phyloP scores from a whole-genome alignment of 169 alveolate genomes.

The Cryptosporidium canis region DNA sequence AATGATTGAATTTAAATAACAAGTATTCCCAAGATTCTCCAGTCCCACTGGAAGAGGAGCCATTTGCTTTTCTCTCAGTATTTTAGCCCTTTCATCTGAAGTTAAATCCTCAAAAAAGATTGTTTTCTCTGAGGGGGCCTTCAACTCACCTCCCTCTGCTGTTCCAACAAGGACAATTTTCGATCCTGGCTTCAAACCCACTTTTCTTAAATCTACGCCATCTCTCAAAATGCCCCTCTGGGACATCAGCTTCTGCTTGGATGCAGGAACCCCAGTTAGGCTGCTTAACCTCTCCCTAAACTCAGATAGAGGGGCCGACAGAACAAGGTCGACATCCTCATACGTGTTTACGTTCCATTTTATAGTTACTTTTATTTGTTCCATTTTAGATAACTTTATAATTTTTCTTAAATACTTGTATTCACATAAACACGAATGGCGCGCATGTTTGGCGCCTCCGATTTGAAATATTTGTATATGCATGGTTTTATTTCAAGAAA shows the following conservation, averaged over 20 bases:
- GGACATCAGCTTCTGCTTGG: constrained; percentile 89
- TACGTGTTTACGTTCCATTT: constrained; percentile 76
- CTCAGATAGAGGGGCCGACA: constrained; percentile 46
- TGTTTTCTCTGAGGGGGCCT: constrained; percentile 81
- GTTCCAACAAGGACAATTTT: constrained; percentile 91
- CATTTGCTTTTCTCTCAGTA: constrained; percentile 85
- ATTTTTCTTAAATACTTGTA: not conserved
- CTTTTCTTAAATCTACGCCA: constrained; percentile 81
- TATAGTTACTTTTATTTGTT: constrained; percentile 71
- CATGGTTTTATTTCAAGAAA: not conserved
- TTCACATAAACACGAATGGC: not conserved
- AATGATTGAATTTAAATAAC: constrained; percentile 92
- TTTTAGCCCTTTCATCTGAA: constrained; percentile 88
- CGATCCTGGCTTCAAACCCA: constrained; percentile 83
- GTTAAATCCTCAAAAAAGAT: constrained; percentile 92
- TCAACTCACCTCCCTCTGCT: constrained; percentile 84
- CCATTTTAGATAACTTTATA: constrained; percentile 6
- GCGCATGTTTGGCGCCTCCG: constrained; percentile 24
- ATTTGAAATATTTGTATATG: not conserved
- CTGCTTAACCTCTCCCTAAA: constrained; percentile 78
- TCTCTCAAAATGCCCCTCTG: constrained; percentile 85
- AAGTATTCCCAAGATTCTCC: constrained; percentile 94
- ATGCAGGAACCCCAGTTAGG: constrained; percentile 91
- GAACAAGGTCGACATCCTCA: constrained; percentile 75
- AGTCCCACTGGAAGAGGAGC: constrained; percentile 91